phyloP scores from a whole-genome alignment of 2,329 filamentous ascomycete genomes.

The Stagonosporopsis tanaceti region DNA sequence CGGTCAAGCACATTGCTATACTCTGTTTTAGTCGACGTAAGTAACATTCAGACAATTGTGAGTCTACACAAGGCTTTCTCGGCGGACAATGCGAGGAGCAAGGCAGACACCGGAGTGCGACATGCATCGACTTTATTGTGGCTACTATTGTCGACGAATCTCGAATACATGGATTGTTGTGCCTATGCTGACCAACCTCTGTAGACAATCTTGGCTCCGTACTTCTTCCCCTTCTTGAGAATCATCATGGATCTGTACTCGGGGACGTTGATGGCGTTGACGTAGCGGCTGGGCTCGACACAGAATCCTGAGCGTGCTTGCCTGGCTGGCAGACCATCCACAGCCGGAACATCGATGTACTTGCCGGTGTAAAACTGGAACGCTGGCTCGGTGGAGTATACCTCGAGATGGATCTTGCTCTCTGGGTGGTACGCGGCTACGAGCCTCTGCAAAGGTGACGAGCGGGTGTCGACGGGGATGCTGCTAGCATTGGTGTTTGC shows the following conservation, averaged over 20 bases:
- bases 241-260: conserved; percentile 81
- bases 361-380: conserved; percentile 98
- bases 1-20: not conserved
- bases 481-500: conserved; percentile 68
- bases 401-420: conserved; percentile 81
- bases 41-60: not conserved
- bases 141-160: not conserved
- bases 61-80: not conserved
- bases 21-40: not conserved
- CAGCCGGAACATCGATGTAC: conserved; percentile 77
- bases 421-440: conserved; percentile 76
- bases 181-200: conserved; percentile 74
- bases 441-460: conserved; percentile 69
- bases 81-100: too few relatives aligned
- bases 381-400: conserved; percentile 89
- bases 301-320: conserved; percentile 80
- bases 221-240: conserved; percentile 84
- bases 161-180: not conserved
- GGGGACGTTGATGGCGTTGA: conserved; percentile 84
- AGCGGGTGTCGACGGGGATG: conserved; percentile 61
- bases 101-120: not conserved
- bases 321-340: conserved; percentile 67
- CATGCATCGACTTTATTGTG: not conserved
- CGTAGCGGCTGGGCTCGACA: conserved; percentile 88
- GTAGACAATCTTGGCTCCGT: conserved; percentile 83